A percentile compares a stretch with the other conserved stretches of the same genome.
phyloP scores from a whole-genome alignment of 2,329 filamentous ascomycete genomes.

The Penicillium digitatum region DNA sequence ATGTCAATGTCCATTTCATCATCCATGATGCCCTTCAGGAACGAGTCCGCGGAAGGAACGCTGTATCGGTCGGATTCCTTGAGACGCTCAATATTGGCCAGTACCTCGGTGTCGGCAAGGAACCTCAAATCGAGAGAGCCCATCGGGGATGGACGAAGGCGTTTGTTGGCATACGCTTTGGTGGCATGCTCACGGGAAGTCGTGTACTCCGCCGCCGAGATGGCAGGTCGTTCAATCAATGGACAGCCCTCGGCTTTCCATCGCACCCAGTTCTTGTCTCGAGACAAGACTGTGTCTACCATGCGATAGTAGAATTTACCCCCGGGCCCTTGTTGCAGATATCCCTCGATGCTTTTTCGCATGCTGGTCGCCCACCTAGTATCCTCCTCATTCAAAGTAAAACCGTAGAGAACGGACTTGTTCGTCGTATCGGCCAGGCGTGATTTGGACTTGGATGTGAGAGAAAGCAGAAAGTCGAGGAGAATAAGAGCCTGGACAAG shows the following conservation, averaged over 20 bases:
- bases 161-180: conserved; percentile 66
- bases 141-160: conserved; percentile 64
- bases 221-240: conserved; percentile 70
- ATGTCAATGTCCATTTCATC: conserved; percentile 85
- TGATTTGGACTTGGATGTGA: conserved; percentile 76
- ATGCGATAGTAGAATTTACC: conserved; percentile 94
- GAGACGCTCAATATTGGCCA: conserved; percentile 64
- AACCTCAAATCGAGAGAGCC: conserved; percentile 75
- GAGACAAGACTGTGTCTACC: conserved; percentile 89
- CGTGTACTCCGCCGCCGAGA: conserved; percentile 65
- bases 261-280: conserved; percentile 97
- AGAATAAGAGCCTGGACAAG: conserved; percentile 92
- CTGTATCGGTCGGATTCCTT: conserved; percentile 62
- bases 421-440: conserved; percentile 72
- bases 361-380: conserved; percentile 80
- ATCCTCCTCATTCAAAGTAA: conserved; percentile 75
- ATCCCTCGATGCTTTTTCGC: conserved; percentile 73
- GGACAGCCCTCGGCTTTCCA: conserved; percentile 97
- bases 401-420: conserved; percentile 82
- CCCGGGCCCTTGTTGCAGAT: conserved; percentile 74
- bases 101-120: conserved; percentile 62
- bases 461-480: conserved; percentile 89
- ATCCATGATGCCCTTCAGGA: conserved; percentile 68
- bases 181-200: conserved; percentile 64
- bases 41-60: conserved; percentile 65